Evolutionary conservation across 116 monocot genomes (phyloP).

Genomic region (Zostera marina): DNA sequence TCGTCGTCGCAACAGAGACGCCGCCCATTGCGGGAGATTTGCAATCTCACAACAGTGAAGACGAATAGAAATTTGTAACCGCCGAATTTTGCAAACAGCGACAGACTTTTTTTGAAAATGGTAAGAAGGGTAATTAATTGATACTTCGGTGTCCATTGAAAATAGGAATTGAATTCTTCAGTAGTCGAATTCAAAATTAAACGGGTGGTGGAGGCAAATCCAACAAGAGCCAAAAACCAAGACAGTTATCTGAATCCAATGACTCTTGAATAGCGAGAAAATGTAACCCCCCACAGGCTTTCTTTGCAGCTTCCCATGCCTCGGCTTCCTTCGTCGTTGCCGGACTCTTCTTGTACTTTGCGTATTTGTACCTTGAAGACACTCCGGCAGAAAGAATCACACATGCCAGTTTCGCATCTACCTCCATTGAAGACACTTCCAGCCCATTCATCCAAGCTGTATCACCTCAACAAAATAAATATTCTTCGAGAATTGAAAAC

Average conservation of each 20-base stretch:
- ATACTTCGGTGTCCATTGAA: no score
- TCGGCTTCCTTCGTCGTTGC: slow-evolving; percentile 74
- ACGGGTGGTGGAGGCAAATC: slow-evolving; percentile 86
- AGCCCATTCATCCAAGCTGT: slow-evolving; percentile 97
- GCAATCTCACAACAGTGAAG: slow-evolving; percentile 1
- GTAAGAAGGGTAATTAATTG: no score
- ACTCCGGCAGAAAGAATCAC: slow-evolving; percentile 74
- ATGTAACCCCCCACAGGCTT: slow-evolving; percentile 76
- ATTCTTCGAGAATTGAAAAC: neutral
- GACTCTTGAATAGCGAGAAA: slow-evolving; percentile 78
- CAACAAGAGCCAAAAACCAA: slow-evolving; percentile 87
- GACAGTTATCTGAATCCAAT: slow-evolving; percentile 76
- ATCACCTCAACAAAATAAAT: neutral
- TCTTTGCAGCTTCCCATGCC: slow-evolving; percentile 93
- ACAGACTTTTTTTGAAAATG: neutral
- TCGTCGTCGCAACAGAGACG: neutral
- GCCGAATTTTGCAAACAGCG: neutral
- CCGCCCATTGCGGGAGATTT: neutral
- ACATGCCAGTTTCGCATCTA: slow-evolving; percentile 30
- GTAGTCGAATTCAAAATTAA: neutral
- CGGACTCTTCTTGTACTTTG: slow-evolving; percentile 59
- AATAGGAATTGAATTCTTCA: neutral
- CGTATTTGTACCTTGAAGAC: slow-evolving; percentile 78
- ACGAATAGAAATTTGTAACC: neutral
- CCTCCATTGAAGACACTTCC: slow-evolving; percentile 65